Evolutionary conservation across 805 yeast species (phyloP), one percentile per base, ranked within the genome.

Genomic region (Candida ipomoeae): DNA sequence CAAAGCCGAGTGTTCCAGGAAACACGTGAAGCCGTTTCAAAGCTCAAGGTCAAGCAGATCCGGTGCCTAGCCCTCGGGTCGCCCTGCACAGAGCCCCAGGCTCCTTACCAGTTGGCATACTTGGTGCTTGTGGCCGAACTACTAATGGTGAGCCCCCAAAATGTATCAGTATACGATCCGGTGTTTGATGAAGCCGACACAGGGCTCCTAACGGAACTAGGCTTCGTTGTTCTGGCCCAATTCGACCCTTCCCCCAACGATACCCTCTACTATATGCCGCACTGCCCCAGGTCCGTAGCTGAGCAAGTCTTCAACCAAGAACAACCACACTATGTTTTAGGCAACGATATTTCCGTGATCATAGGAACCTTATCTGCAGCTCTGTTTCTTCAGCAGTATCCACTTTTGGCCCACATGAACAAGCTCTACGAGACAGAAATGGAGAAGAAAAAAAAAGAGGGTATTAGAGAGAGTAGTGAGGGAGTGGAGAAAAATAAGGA

Each of bases 31-130:
- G 38, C 50, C 29, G 43, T 48, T 6, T 1, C 14, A 32, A 48
- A 40, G 5, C 34, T 49, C 7, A 21, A n/a, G 15, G 40, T 62
- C 33, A 50, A 56, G 4, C 56, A 51, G 26, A 74, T 87, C 53
- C 69, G 89, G 57, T 87, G 92, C 58, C 64, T 87, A 31, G 95
- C 92, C 0, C 67, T 87, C 18, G 96, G 95, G 0, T 74, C 82
- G 5, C 86, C 89, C 3, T 64, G 78, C 13, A 78, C 77, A 6
- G 84, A 80, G 48, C 63, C 60, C n/a, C 78, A 79, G 21, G 85
- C 92, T 1, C 66, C 81, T 38, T 85, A 77, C 62, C 96, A 87
- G 64, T 61, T 86, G 8, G 90, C 89, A 1, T 63, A 81, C 44
- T 61, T 86, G 23, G 49, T 69, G n/a, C 70, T 76, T 17, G 38